Percentiles rank a stretch among this genome's conserved stretches.
These are phyloP conservation scores for Carex arenaria DNA, from an alignment of 202 grass and related monocot genomes.

Conservation along the genomic window DNA sequence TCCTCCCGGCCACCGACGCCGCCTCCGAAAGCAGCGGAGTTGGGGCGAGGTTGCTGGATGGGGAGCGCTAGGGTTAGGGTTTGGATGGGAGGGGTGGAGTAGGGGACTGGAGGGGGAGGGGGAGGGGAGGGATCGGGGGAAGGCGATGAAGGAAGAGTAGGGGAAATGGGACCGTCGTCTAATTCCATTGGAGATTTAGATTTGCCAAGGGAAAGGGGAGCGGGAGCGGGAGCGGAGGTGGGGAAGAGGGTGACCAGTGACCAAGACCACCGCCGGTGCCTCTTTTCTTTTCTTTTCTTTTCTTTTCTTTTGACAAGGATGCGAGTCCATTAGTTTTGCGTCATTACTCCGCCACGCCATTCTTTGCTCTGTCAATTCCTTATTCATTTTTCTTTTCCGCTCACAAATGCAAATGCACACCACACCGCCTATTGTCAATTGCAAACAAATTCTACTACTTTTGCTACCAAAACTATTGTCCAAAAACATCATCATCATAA, in stretches of 20 bases:
- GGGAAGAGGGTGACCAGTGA: background rate
- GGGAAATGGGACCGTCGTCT: slow-evolving; percentile 27
- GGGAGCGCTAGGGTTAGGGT: slow-evolving; percentile 66
- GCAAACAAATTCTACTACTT: no score
- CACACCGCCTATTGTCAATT: no score
- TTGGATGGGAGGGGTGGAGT: slow-evolving; percentile 50
- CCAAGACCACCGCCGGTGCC: background rate
- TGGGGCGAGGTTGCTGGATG: slow-evolving; percentile 45
- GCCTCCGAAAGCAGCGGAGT: slow-evolving; percentile 15
- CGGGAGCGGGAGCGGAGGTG: background rate
- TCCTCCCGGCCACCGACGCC: slow-evolving; percentile 68
- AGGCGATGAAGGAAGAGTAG: slow-evolving; percentile 22
- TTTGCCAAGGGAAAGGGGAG: background rate
- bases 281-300: no score
- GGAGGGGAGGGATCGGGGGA: slow-evolving; percentile 28
- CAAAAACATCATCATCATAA: background rate
- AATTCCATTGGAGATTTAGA: background rate
- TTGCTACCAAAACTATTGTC: background rate
- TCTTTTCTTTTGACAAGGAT: no score
- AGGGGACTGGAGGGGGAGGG: slow-evolving; percentile 33
- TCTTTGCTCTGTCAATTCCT: background rate
- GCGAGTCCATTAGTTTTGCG: background rate
- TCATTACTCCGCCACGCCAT: background rate
- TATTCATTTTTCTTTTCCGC: background rate
- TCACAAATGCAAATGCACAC: background rate